Base-by-base conservation (phyloP, 1,284 basidiomycete species). In the Moniliophthora roreri region DNA sequence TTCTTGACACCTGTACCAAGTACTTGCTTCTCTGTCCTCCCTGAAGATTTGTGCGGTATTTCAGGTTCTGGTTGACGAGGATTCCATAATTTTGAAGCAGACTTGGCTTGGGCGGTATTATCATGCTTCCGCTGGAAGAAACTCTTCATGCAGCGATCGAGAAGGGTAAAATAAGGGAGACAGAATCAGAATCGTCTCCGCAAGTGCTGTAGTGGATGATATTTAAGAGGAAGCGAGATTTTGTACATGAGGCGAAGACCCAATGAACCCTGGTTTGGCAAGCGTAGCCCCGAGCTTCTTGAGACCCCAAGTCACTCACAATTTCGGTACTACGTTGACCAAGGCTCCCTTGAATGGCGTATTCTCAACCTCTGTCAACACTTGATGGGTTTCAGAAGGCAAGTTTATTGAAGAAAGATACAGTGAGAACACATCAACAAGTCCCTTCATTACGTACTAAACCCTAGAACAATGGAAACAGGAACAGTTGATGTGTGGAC, bases 51-150 rank as follows among this genome's bases (percentile, higher is more conserved):
- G 23, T 35, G 52, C 9, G 55, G 46, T 34, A 50, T 11, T 28
- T 48, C 53, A 28, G 50, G 39, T 45, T 52, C 40, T 50, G 46
- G 56, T 41, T 6, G 28, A 32, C 16, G 54, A 48, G 45, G 60
- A 18, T 50, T 50, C 57, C 57, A 58, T 41, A 57, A 50, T 53
- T 69, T 69, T 56, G 69, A 61, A 58, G 67, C 62, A 62, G 69
- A 64, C 66, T 71, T 73, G 55, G 64, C 68, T 55, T 35, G 36
- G 40, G 55, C 41, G 39, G 68, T 62, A 66, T 69, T 69, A 60
- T 77, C 75, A 62, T 69, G 68, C 62, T 68, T 71, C 59, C 75
- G 74, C 65, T 73, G 73, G 63, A 78, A 75, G 68, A 77, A 74
- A 71, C 68, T 71, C 73, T 75, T 78, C 77, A 79, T 79, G 63